A percentile compares a stretch with the other conserved stretches of the same genome.
Conservation (phyloP, 148 eudicot genomes). For the Amaranthus hypochondriacus region DNA sequence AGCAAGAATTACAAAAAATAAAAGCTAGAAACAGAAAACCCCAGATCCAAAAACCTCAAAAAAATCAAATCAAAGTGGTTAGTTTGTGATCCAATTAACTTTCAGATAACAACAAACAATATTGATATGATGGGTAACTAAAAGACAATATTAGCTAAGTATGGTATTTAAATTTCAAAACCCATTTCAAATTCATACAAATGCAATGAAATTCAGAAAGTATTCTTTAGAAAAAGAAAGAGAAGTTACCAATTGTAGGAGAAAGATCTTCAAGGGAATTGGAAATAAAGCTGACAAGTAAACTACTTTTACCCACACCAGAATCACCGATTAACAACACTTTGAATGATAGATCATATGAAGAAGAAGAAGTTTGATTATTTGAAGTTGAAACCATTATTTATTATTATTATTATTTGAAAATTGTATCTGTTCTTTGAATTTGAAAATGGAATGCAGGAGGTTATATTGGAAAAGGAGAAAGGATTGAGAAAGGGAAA, state of each 20-base stretch:
- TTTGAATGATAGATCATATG: constrained; percentile 70
- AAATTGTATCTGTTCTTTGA: background rate
- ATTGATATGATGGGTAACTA: background rate
- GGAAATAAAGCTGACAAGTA: constrained; percentile 65
- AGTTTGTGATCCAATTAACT: background rate
- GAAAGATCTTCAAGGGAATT: constrained; percentile 56
- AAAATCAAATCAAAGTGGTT: background rate
- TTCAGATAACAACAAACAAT: background rate
- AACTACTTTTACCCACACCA: constrained; percentile 68
- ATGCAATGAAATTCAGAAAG: too few species aligned
- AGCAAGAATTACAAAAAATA: background rate
- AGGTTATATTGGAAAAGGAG: background rate
- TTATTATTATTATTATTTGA: background rate
- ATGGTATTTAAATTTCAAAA: background rate
- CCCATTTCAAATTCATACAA: background rate
- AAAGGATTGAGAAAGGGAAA: background rate
- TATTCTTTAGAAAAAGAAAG: too few species aligned
- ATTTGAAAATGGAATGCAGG: background rate
- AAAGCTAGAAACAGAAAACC: background rate
- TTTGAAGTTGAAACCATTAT: constrained; percentile 28
- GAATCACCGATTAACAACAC: constrained; percentile 75
- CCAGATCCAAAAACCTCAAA: background rate
- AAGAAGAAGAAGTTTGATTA: constrained; percentile 27
- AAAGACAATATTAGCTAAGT: background rate
- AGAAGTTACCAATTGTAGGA: constrained; percentile 73